A percentile compares a stretch with the other conserved stretches of the same genome.
phyloP scores from a whole-genome alignment of 2,329 filamentous ascomycete species.

The Berkeleyomyces rouxiae region DNA sequence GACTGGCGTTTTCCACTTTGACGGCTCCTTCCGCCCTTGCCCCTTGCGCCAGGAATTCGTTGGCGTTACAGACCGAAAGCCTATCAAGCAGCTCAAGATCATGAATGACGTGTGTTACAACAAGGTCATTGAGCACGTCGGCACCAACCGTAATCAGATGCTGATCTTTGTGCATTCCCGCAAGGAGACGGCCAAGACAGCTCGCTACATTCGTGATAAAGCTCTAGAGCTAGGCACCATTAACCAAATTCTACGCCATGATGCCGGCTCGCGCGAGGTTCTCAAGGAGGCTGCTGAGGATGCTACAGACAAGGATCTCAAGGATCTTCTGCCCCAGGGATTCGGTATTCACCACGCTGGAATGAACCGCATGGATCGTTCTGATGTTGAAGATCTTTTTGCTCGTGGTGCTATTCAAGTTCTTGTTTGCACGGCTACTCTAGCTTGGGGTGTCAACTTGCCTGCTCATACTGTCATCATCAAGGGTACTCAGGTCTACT shows the following conservation, averaged over 20 bases:
- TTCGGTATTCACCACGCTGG: slow-evolving; percentile 98
- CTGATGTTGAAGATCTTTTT: slow-evolving; percentile 88
- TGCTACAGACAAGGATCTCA: slow-evolving; percentile 72
- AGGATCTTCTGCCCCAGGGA: slow-evolving; percentile 87
- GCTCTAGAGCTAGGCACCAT: slow-evolving; percentile 95
- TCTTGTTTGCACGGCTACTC: slow-evolving; percentile 89
- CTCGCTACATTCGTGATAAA: slow-evolving; percentile 89
- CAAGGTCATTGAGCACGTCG: slow-evolving; percentile 92
- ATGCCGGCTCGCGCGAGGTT: slow-evolving; percentile 81
- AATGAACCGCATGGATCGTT: slow-evolving; percentile 89
- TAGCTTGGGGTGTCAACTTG: slow-evolving; percentile 97
- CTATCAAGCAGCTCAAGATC: slow-evolving; percentile 95
- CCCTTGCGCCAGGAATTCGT: slow-evolving; percentile 94
- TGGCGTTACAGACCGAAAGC: slow-evolving; percentile 91
- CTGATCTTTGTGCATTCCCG: slow-evolving; percentile 96
- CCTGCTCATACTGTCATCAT: slow-evolving; percentile 97
- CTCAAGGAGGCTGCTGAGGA: slow-evolving; percentile 69
- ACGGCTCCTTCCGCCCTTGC: slow-evolving; percentile 83
- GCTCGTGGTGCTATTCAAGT: slow-evolving; percentile 83
- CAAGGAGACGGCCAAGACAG: slow-evolving; percentile 96
- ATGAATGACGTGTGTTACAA: slow-evolving; percentile 99
- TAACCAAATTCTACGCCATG: slow-evolving; percentile 81
- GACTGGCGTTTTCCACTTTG: slow-evolving; percentile 89
- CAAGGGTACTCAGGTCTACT: slow-evolving; percentile 96
- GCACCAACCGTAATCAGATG: slow-evolving; percentile 89